Evolutionary conservation across 2,329 filamentous ascomycete genomes (phyloP).

Genomic region (Cladosporium sp.): DNA sequence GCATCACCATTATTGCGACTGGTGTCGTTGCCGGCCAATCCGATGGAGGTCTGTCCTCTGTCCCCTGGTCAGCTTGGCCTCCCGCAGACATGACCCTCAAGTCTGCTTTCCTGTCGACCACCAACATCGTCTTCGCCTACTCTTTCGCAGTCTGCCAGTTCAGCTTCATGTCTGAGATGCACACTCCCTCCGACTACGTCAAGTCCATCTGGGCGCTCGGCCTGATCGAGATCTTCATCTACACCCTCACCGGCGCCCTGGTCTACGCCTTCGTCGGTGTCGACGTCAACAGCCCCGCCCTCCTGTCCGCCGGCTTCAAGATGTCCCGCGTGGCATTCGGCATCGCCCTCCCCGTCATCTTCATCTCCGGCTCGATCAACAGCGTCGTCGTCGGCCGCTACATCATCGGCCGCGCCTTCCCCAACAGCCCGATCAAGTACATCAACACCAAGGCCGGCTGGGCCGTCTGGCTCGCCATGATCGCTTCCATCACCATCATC

Average conservation of each 20-base stretch:
- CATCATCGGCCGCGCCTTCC: conserved; percentile 62
- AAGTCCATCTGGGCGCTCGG: conserved; percentile 58
- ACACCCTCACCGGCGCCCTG: conserved; percentile 62
- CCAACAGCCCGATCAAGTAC: conserved; percentile 49
- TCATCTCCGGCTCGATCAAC: conserved; percentile 70
- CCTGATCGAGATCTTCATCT: conserved; percentile 61
- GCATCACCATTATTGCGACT: conserved; percentile 34
- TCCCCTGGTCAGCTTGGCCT: conserved; percentile 34
- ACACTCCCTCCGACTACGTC: conserved; percentile 58
- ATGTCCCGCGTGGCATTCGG: conserved; percentile 66
- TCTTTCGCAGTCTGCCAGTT: conserved; percentile 58
- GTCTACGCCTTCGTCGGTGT: conserved; percentile 65
- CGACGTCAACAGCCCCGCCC: conserved; percentile 60
- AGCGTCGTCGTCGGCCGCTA: conserved; percentile 50
- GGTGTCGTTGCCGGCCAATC: conserved; percentile 26
- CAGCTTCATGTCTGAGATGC: conserved; percentile 63
- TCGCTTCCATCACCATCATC: conserved; percentile 54
- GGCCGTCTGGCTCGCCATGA: conserved; percentile 58
- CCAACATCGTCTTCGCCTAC: conserved; percentile 68
- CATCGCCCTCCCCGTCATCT: conserved; percentile 66
- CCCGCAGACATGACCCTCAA: conserved; percentile 39
- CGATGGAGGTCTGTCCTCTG: conserved; percentile 28
- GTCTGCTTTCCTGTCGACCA: conserved; percentile 59
- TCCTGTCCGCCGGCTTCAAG: conserved; percentile 56
- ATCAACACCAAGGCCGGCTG: conserved; percentile 42